These are phyloP conservation scores for Ganoderma leucocontextum DNA, from an alignment of 1,284 basidiomycete genomes.

Conservation along the genomic window DNA sequence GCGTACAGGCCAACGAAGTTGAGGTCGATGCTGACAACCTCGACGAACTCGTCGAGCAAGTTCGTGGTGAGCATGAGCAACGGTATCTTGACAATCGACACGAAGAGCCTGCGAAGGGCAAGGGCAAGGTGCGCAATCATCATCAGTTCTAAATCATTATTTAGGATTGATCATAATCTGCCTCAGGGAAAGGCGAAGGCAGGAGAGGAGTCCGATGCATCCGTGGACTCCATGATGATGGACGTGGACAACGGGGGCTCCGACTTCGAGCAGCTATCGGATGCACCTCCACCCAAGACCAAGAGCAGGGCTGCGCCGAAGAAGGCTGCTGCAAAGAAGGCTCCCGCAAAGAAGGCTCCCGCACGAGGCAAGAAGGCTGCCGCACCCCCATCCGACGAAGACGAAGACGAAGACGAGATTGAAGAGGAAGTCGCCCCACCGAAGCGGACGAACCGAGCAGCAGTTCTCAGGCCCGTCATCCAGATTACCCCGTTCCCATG, in stretches of 20 bases:
- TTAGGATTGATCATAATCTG: neutral
- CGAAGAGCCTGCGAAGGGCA: conserved; percentile 32
- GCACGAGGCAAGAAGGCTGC: conserved; percentile 24
- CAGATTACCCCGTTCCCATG: neutral
- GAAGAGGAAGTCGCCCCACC: conserved; percentile 60
- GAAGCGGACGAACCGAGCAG: conserved; percentile 72
- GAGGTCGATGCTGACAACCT: conserved; percentile 68
- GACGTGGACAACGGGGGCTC: conserved; percentile 38
- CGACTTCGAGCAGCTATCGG: conserved; percentile 46
- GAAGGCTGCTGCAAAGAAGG: conserved; percentile 15
- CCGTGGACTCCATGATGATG: conserved; percentile 80
- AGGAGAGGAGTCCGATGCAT: conserved; percentile 57
- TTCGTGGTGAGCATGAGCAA: conserved; percentile 72
- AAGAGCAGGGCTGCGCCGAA: conserved; percentile 48
- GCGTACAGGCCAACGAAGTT: conserved; percentile 61
- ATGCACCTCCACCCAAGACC: conserved; percentile 58
- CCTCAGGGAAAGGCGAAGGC: conserved; percentile 52
- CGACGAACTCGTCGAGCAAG: conserved; percentile 76
- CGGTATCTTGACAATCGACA: conserved; percentile 58
- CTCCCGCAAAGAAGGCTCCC: conserved; percentile 17
- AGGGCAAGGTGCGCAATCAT: conserved; percentile 36
- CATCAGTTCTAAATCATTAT: neutral
- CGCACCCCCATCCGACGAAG: conserved; percentile 52
- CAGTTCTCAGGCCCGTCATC: conserved; percentile 62
- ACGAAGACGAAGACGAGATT: conserved; percentile 60